Evolutionary conservation across 192 early-diverging fungal genomes (phyloP), one percentile per base, ranked within the genome.

Genomic region (Anaeromyces robustus): DNA sequence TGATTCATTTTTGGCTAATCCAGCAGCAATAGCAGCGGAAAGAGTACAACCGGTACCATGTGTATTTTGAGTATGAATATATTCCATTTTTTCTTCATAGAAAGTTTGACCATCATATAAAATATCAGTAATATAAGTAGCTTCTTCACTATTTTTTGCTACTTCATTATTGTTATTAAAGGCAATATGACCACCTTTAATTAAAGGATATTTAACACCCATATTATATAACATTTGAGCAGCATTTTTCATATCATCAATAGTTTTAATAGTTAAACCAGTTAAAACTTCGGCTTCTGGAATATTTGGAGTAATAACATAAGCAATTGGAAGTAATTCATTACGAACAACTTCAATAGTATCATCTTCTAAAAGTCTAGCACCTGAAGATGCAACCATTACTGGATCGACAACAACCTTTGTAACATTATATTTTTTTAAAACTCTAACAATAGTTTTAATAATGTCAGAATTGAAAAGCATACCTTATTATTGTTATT

Each of bases 31-130:
- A 3, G 95, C 95, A 14, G 95, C 88, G 30, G 92, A 92, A 68
- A 95, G 83, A 9, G 95, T 96, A 81, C 95, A 96, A 77, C 95
- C 95, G 0, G 95, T 96, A 0, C 95, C 95, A 85, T 96, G 95
- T 0, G 93, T 94, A 83, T 92, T 93, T 32, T 81, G 86, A 9
- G 93, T 92, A 22, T 87, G 82, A n/a, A 94, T 81, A 81, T 87
- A 92, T 29, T 86, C 80, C 16, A 37, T n/a, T 28, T 19, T 59
- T 30, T 78, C 84, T 32, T 78, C 78, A 29, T 59, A 78, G 52
- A 28, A 34, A 12, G 84, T 30, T 77, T 77, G 1, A 28, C 78
- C 81, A 85, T 87, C 80, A 78, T 85, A 41, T 77, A 77, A 77
- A 79, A 77, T 19, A 78, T 43, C 78, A 26, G 79, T 28, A 79